A percentile compares a stretch with the other conserved stretches of the same genome.
Evolutionary conservation across 208 protist genomes (phyloP).

Genomic region (Acanthamoeba polyphaga): DNA sequence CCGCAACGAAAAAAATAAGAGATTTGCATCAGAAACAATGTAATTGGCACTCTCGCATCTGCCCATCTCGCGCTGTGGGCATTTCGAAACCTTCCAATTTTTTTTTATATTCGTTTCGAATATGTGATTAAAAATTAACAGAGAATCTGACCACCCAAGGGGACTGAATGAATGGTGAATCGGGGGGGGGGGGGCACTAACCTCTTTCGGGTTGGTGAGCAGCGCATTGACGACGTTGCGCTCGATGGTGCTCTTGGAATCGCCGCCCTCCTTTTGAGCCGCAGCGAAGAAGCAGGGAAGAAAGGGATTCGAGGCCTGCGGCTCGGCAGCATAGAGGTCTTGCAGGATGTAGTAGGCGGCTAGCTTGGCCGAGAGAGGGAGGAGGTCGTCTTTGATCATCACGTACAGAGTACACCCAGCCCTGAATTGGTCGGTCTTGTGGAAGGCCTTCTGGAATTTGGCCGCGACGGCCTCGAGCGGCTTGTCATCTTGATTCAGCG

Average conservation of each 20-base stretch:
- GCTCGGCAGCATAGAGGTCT: constrained; percentile 27
- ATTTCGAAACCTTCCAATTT: too few relatives aligned
- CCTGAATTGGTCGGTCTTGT: constrained; percentile 59
- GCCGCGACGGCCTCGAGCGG: constrained; percentile 56
- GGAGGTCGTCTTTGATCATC: constrained; percentile 58
- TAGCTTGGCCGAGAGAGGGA: constrained; percentile 6
- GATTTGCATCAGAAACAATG: too few relatives aligned
- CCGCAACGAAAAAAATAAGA: not conserved
- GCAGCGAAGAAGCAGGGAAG: constrained; percentile 63
- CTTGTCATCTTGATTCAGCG: constrained; percentile 65
- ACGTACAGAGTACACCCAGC: constrained; percentile 65
- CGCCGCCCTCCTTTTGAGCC: constrained; percentile 20
- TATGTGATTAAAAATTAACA: too few relatives aligned
- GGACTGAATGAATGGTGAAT: not conserved
- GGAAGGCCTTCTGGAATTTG: constrained; percentile 63
- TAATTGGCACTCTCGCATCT: too few relatives aligned
- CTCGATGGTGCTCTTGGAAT: constrained; percentile 5
- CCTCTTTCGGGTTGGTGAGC: constrained; percentile 70
- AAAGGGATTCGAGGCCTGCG: constrained; percentile 35
- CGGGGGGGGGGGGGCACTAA: not conserved
- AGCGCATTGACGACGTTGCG: constrained; percentile 26
- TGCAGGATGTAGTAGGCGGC: constrained; percentile 71
- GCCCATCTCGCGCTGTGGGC: too few relatives aligned
- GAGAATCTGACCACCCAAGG: not conserved
- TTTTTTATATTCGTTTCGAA: too few relatives aligned